Base-by-base conservation (phyloP, 2,329 filamentous ascomycete species). In the Didymosphaeria variabile region DNA sequence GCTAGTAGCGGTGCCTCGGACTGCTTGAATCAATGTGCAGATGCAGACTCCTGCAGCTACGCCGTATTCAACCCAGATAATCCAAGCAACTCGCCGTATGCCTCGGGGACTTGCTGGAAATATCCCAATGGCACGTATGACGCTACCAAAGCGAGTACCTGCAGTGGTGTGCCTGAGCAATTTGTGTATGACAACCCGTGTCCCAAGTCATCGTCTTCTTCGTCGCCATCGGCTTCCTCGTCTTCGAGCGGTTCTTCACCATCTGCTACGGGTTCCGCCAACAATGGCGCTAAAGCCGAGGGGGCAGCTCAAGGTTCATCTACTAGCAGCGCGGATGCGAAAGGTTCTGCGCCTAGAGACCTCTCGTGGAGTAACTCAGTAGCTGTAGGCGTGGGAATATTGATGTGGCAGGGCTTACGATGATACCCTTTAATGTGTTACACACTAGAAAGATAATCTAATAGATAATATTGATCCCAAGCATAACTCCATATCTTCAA, bases 91-190 rank as follows among this genome's bases (percentile, higher is more conserved):
- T 54, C 49, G 6, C 57, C 49, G 17, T 53, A 53, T 59, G 19
- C 29, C 2, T 34, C 47, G n/a, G 57, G 57, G 1, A 59, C 34
- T n/a, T 59, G 57, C 57, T 59, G 57, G 57, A 53, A 54, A 21
- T 59, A 59, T 47, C 36, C 57, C 2, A 59, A 59, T 45, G 57
- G 57, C 15, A 59, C 57, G 21, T 59, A 21, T n/a, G 47, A 59
- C 46, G 57, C 57, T n/a, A 13, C 26, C 6, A 31, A 29, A 5
- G 57, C 49, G 49, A 13, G 15, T 12, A 42, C 23, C 2, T 59
- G 57, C 26, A 31, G 13, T 12, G 57, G 57, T 2, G 21, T 23
- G 23, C 38, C 57, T 13, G 42, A 59, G 47, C 57, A 59, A 40
- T 59, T n/a, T 32, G 57, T 59, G 10, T 59, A 59, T 17, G 44